Conservation (phyloP, 2,329 filamentous ascomycete genomes). For the Atkinsonella hypoxylon region DNA sequence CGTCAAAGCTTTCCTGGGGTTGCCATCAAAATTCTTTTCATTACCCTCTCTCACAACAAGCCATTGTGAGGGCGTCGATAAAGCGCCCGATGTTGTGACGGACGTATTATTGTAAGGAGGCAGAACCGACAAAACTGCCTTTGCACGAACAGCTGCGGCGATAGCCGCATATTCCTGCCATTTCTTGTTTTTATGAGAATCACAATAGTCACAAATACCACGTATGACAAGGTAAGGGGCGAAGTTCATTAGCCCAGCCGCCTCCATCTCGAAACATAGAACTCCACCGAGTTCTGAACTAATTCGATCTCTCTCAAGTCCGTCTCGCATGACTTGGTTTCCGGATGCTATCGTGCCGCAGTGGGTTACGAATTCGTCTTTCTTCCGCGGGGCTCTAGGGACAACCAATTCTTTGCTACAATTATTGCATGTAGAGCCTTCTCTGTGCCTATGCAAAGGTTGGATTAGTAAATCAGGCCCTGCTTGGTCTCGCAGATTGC, state of each 20-base stretch:
- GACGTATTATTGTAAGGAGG: too few species aligned
- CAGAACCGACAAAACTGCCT: too few species aligned
- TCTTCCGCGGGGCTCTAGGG: neutral
- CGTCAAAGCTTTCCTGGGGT: constrained; percentile 12
- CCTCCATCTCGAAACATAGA: constrained; percentile 17
- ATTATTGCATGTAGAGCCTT: neutral
- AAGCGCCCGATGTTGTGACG: too few species aligned
- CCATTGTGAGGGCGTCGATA: too few species aligned
- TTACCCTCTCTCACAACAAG: too few species aligned
- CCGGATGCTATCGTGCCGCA: constrained; percentile 19
- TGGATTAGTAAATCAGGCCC: neutral
- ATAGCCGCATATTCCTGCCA: constrained; percentile 21
- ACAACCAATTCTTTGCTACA: neutral
- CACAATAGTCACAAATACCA: constrained; percentile 25
- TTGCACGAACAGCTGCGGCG: constrained; percentile 13
- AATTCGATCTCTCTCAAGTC: constrained; percentile 17
- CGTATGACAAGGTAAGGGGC: constrained; percentile 21
- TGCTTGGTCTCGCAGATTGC: neutral
- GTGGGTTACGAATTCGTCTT: constrained; percentile 6
- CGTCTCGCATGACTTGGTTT: constrained; percentile 26
- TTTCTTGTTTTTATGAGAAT: constrained; percentile 19
- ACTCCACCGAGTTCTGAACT: constrained; percentile 6
- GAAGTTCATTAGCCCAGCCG: constrained; percentile 17
- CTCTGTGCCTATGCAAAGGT: neutral
- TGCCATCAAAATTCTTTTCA: constrained; percentile 17